Base-by-base conservation (phyloP, 768 basidiomycete species). In the Leucocoprinus leucothites region DNA sequence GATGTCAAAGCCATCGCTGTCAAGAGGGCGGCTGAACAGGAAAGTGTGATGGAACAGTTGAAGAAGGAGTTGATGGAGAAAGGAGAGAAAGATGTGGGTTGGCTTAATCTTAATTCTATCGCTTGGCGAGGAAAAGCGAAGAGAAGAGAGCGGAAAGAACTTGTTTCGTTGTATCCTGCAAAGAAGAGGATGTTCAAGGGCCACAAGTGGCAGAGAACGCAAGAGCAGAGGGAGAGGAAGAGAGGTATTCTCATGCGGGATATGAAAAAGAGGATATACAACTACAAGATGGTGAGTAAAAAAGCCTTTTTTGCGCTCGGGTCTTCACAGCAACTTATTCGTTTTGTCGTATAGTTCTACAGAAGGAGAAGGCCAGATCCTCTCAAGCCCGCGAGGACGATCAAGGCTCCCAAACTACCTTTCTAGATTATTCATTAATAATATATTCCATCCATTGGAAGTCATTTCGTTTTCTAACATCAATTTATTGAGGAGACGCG, bases 181-280 rank as follows among this genome's bases (percentile, higher is more conserved):
- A 88, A 81, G 80, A 87, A 84, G 77, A 75, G 80, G 58, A 93
- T 93, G 91, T 93, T 94, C 82, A 94, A 93, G 77, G 91, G 91
- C n/a, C 91, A 93, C 76, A 87, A 81, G 62, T 91, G 87, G 86
- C 87, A 93, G 71, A 80, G 88, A 34, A 65, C 72, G 60, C 75
- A 74, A 60, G 75, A 72, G 54, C 74, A 75, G 64, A 74, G 73
- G 60, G 67, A 71, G 53, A 70, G 69, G 63, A 79, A 76, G 64
- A 81, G 73, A 59, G 71, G 71, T 53, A 76, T 84, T 48, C 71
- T 89, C 54, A 71, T 91, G 77, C 78, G 82, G 62, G 81, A 84
- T 65, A 91, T 91, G 89, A 67, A 74, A 35, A 77, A 80, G 60
- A 81, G 89, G 58, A 76, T 91, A 59, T 69, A 69, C 57, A 79